Evolutionary conservation across 805 yeast genomes (phyloP).

Genomic region (Wickerhamomyces rabaulensis): DNA sequence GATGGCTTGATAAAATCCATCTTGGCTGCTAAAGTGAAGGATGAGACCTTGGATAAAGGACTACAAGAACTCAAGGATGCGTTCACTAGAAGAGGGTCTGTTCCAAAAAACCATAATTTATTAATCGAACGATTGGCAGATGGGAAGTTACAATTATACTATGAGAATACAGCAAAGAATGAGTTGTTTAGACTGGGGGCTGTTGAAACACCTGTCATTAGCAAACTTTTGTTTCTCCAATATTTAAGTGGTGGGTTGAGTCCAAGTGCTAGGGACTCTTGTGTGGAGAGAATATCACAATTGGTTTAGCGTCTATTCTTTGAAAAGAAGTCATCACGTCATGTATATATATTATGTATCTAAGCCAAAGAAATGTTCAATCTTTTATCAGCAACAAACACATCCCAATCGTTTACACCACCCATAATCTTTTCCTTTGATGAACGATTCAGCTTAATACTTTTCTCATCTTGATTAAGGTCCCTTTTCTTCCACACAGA

Average conservation of each 20-base stretch:
- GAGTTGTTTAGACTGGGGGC: conserved; percentile 43
- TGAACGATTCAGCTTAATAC: neutral
- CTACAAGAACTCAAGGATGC: conserved; percentile 58
- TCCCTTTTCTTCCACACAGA: conserved; percentile 9
- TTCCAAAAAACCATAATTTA: conserved; percentile 68
- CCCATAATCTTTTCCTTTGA: neutral
- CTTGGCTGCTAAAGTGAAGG: conserved; percentile 52
- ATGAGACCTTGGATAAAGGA: conserved; percentile 51
- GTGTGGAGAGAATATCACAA: conserved; percentile 31
- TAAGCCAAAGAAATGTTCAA: conserved; percentile 7
- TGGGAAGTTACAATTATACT: conserved; percentile 43
- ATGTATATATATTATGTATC: neutral
- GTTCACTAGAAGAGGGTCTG: conserved; percentile 63
- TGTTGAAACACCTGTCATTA: conserved; percentile 55
- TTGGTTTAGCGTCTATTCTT: conserved; percentile 16
- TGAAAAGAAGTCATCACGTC: neutral
- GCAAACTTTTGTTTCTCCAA: conserved; percentile 65
- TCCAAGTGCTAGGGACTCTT: conserved; percentile 43
- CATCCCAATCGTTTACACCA: conserved; percentile 7
- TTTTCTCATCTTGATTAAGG: neutral
- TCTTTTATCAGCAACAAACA: conserved; percentile 3
- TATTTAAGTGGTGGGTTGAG: conserved; percentile 76
- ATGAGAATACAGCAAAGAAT: conserved; percentile 35
- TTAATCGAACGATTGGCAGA: conserved; percentile 46
- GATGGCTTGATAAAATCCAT: conserved; percentile 87